These are phyloP conservation scores for Kwoniella europaea DNA, from an alignment of 768 basidiomycete species.

Conservation along the genomic window DNA sequence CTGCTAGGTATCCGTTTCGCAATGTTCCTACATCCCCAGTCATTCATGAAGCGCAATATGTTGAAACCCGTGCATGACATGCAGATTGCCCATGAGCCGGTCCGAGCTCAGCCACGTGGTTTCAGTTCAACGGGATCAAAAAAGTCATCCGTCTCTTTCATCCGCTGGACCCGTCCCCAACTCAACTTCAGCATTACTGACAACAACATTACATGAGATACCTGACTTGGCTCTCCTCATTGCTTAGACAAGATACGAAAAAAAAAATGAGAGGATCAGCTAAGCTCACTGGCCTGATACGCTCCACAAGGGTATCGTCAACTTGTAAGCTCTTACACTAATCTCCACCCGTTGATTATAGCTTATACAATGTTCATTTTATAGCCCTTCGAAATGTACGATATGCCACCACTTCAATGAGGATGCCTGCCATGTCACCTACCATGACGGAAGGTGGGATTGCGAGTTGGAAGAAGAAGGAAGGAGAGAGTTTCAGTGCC, in stretches of 20 bases:
- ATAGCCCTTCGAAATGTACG: constrained; percentile 28
- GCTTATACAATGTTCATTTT: neutral
- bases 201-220: neutral
- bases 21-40: no score
- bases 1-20: no score
- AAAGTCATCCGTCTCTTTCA: neutral
- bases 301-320: neutral
- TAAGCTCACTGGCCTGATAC: constrained; percentile 4
- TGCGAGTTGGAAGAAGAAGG: constrained; percentile 84
- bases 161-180: neutral
- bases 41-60: no score
- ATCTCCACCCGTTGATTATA: neutral
- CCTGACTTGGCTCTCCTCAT: neutral
- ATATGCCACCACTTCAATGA: constrained; percentile 71
- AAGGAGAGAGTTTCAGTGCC: constrained; percentile 76
- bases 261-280: constrained; percentile 7
- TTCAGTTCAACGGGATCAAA: neutral
- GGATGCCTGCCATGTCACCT: constrained; percentile 97
- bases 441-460: constrained; percentile 97
- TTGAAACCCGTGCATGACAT: no score
- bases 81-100: neutral
- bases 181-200: neutral
- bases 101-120: neutral
- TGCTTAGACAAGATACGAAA: neutral
- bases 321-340: neutral